Percentiles rank a stretch among this genome's conserved stretches.
Conservation (phyloP, 345 rosid species). For the Brassica nigra region DNA sequence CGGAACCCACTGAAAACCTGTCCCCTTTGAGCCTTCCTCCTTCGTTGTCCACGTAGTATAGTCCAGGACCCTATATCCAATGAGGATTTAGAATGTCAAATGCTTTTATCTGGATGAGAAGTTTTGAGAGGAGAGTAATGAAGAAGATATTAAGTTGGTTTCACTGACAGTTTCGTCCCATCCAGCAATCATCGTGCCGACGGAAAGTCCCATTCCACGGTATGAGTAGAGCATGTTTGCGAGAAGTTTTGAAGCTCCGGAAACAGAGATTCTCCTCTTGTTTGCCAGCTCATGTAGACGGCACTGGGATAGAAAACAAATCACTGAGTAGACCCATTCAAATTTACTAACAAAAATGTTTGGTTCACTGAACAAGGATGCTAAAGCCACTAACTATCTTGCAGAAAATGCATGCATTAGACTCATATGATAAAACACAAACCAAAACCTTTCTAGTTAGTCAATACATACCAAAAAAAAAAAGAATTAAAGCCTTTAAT, state of each 20-base stretch:
- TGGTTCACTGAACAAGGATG: too few relatives aligned
- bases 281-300: conserved; percentile 96
- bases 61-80: conserved; percentile 82
- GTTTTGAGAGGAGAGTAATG: too few relatives aligned
- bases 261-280: conserved; percentile 96
- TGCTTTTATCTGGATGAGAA: too few relatives aligned
- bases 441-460: too few relatives aligned
- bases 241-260: conserved; percentile 95
- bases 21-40: conserved; percentile 97
- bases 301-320: conserved; percentile 55
- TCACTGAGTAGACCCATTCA: too few relatives aligned
- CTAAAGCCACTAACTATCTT: too few relatives aligned
- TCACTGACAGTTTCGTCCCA: conserved; percentile 92
- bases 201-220: conserved; percentile 98
- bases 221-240: conserved; percentile 97
- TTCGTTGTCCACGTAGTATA: conserved; percentile 97
- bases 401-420: too few relatives aligned
- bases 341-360: too few relatives aligned
- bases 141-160: conserved; percentile 4
- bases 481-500: too few relatives aligned
- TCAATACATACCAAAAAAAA: too few relatives aligned
- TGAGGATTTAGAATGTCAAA: not conserved
- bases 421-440: too few relatives aligned
- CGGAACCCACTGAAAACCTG: conserved; percentile 98
- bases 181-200: conserved; percentile 99